Conservation (phyloP, 202 grass and related monocot genomes). For the Musa balbisiana region DNA sequence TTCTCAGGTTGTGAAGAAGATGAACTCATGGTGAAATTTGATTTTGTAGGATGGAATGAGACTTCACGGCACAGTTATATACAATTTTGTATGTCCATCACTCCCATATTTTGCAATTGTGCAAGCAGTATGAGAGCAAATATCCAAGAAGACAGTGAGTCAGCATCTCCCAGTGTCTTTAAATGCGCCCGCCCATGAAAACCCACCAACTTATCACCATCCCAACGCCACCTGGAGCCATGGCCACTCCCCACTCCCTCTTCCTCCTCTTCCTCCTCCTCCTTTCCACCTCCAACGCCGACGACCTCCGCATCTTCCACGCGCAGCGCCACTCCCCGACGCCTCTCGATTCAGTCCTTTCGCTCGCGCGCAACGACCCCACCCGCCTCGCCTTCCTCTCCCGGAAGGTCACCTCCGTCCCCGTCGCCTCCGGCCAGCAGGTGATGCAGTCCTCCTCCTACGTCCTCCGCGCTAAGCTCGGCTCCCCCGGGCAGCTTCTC, state of each 20-base stretch:
- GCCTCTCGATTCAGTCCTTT: conserved; percentile 61
- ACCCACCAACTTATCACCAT: not conserved
- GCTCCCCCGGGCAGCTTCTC: conserved; percentile 51
- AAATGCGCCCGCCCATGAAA: no score
- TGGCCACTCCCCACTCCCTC: not conserved
- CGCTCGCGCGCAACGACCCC: conserved; percentile 49
- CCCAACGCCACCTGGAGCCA: conserved; percentile 24
- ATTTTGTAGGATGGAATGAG: no score
- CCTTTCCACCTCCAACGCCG: conserved; percentile 9
- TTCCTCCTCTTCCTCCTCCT: conserved; percentile 30
- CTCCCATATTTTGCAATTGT: no score
- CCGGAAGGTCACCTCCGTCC: conserved; percentile 45
- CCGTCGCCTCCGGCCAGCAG: conserved; percentile 70
- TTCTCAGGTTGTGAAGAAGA: no score
- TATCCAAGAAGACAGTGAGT: no score
- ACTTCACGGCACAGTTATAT: no score
- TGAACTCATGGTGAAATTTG: no score
- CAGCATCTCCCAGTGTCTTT: no score
- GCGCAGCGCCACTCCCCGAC: conserved; percentile 37
- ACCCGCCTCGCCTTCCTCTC: conserved; percentile 59
- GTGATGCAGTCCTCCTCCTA: conserved; percentile 57
- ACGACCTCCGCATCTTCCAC: conserved; percentile 66
- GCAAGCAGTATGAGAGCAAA: no score
- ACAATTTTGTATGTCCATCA: no score
- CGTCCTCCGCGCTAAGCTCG: conserved; percentile 60